phyloP scores from a whole-genome alignment of 352 stramenopile genomes.

The Phytophthora melonis region DNA sequence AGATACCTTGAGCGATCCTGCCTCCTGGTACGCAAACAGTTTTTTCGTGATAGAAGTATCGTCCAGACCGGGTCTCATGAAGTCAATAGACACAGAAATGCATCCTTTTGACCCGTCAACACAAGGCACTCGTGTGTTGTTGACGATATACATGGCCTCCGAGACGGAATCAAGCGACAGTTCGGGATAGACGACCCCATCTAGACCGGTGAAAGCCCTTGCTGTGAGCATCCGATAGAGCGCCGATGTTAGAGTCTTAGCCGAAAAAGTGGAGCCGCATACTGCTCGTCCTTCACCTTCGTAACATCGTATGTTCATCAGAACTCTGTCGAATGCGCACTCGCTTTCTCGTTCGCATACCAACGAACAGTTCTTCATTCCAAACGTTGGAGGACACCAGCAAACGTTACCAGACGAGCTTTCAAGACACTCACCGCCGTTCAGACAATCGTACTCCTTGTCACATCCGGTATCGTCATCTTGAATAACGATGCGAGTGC shows the following conservation, averaged over 20 bases:
- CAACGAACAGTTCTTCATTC: conserved; percentile 65
- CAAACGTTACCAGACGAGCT: conserved; percentile 46
- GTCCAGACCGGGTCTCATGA: conserved; percentile 36
- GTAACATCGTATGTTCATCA: conserved; percentile 51
- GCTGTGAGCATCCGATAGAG: conserved; percentile 67
- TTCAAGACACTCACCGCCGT: conserved; percentile 49
- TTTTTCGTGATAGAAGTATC: conserved; percentile 53
- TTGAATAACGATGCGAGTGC: conserved; percentile 53
- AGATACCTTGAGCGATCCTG: conserved; percentile 52
- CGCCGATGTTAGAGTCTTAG: conserved; percentile 49
- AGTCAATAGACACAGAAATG: conserved; percentile 56
- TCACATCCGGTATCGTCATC: conserved; percentile 78
- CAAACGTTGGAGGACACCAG: conserved; percentile 56
- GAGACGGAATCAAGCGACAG: conserved; percentile 46
- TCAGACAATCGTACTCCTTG: conserved; percentile 66
- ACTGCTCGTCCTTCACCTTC: conserved; percentile 28
- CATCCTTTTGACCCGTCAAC: conserved; percentile 38
- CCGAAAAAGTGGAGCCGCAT: conserved; percentile 51
- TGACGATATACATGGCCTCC: conserved; percentile 65
- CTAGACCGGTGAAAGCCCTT: conserved; percentile 43
- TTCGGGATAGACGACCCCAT: conserved; percentile 48
- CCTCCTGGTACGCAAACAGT: conserved; percentile 57
- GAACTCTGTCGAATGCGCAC: conserved; percentile 63
- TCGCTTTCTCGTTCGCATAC: conserved; percentile 50
- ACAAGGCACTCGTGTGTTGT: conserved; percentile 49